Base-by-base conservation (phyloP, 2,329 filamentous ascomycete genomes). In the Pseudogymnoascus sp. region DNA sequence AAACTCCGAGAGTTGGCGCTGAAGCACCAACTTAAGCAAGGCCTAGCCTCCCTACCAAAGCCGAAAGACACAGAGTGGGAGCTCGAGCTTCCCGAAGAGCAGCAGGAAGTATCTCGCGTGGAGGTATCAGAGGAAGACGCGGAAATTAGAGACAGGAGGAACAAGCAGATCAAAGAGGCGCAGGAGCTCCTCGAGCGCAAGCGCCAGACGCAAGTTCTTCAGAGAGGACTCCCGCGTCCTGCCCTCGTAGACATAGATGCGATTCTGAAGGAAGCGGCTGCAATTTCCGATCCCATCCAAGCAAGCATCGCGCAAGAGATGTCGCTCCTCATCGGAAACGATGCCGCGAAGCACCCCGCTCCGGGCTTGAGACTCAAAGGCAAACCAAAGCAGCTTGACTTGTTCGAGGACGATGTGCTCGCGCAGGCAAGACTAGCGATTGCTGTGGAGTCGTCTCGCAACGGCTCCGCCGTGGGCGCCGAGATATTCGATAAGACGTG, bases 1-100 rank as follows among this genome's bases (percentile, higher is more conserved):
- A 88, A 84, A 70, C 77, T 89, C 69, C 85, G 85, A 21, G 88
- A 96, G 65, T 79, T 88, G 64, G 85, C 87, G 5, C 75, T 87
- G 68, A 87, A 87, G 46, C 83, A 85, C 65, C 85, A 88, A 66
- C 79, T 99, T 6, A 85, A 85, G 65, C 82, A 84, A 60, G 84
- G 88, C 44, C 83, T 99, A n/a, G 84, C 91, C 4, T 86, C 90
- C 21, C 81, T 99, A 15, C 95, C 95, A 0, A 96, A 90, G 72
- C 95, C 95, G 0, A 97, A 96, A 72, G 91, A 96, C 72, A 89
- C 86, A 0, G 93, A 97, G 68, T 97, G 91, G 88, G 95, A 97
- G 69, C 85, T 97, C 53, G 93, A 97, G 73, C 78, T 96, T 35
- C 93, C 93, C 0, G 91, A 96, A 42, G 92, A 96, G 67, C 82